These are phyloP conservation scores for Ustilago vetiveriae DNA, from an alignment of 1,284 basidiomycete species.

Conservation along the genomic window DNA sequence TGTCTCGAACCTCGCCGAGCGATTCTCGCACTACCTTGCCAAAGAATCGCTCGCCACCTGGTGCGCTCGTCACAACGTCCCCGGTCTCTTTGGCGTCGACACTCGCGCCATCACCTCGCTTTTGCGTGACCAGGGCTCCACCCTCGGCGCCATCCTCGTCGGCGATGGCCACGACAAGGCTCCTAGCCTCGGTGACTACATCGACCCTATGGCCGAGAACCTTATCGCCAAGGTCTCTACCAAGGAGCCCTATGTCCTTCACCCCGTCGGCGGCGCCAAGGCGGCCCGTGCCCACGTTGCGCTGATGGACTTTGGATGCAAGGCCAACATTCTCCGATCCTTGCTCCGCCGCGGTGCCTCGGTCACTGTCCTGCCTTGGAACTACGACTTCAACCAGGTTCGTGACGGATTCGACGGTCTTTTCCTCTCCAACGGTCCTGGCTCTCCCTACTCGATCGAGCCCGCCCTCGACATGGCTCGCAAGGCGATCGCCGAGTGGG, in stretches of 20 bases:
- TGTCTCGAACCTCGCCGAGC: constrained; percentile 92
- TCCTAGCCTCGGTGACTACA: constrained; percentile 71
- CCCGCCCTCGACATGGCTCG: constrained; percentile 82
- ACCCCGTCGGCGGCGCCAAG: constrained; percentile 77
- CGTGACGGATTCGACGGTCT: constrained; percentile 92
- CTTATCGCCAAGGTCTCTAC: constrained; percentile 93
- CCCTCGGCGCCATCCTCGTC: constrained; percentile 87
- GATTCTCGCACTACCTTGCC: constrained; percentile 92
- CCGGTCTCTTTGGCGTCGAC: constrained; percentile 95
- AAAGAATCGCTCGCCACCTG: constrained; percentile 91
- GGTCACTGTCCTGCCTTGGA: constrained; percentile 96
- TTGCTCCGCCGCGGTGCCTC: constrained; percentile 88
- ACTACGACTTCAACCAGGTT: constrained; percentile 90
- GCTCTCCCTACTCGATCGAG: constrained; percentile 89
- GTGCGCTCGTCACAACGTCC: constrained; percentile 89
- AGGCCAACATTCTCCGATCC: constrained; percentile 94
- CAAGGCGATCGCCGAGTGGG: constrained; percentile 82
- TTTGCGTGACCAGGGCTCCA: constrained; percentile 95
- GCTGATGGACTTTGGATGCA: constrained; percentile 95
- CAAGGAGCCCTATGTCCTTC: constrained; percentile 83
- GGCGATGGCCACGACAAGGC: constrained; percentile 77
- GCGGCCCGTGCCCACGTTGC: constrained; percentile 78
- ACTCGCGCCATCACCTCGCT: constrained; percentile 94
- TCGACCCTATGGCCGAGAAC: constrained; percentile 90
- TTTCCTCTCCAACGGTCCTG: constrained; percentile 96